These are phyloP conservation scores for Gracilaria domingensis DNA, from an alignment of 23 red algal genomes.

Conservation along the genomic window DNA sequence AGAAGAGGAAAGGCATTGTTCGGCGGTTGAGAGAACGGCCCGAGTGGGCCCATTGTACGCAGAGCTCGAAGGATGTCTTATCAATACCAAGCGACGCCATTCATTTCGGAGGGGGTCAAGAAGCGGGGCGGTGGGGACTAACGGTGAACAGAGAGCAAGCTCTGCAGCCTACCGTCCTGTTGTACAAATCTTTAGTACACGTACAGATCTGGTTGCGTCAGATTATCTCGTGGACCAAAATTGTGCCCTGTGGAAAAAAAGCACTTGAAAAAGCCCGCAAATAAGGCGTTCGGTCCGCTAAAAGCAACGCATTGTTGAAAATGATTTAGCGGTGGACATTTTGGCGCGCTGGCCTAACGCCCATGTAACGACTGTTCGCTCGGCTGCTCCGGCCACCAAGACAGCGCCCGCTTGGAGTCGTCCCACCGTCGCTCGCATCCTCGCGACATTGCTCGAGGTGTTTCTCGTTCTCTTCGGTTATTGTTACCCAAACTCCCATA, in stretches of 20 bases:
- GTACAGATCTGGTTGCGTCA: too few species aligned
- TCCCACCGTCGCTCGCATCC: neutral
- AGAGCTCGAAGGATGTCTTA: neutral
- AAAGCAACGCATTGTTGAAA: slow-evolving; percentile 23
- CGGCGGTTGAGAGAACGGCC: neutral
- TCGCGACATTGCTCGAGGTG: neutral
- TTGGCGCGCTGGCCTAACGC: slow-evolving; percentile 34
- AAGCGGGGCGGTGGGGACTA: neutral
- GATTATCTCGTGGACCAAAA: neutral
- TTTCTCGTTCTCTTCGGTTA: neutral
- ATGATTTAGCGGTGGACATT: slow-evolving; percentile 19
- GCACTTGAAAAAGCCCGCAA: too few species aligned
- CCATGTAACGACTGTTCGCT: slow-evolving; percentile 21
- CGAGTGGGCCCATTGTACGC: neutral
- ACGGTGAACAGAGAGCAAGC: neutral
- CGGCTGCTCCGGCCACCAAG: neutral
- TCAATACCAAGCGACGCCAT: neutral
- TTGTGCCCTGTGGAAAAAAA: too few species aligned
- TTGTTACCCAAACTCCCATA: neutral
- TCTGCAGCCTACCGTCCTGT: too few species aligned
- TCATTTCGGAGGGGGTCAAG: too few species aligned
- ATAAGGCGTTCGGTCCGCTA: neutral
- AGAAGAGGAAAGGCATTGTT: too few species aligned
- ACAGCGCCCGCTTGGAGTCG: neutral
- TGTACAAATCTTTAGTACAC: too few species aligned